These are phyloP conservation scores for Myriosclerotinia scirpicola DNA, from an alignment of 2,329 filamentous ascomycete species.

Conservation along the genomic window DNA sequence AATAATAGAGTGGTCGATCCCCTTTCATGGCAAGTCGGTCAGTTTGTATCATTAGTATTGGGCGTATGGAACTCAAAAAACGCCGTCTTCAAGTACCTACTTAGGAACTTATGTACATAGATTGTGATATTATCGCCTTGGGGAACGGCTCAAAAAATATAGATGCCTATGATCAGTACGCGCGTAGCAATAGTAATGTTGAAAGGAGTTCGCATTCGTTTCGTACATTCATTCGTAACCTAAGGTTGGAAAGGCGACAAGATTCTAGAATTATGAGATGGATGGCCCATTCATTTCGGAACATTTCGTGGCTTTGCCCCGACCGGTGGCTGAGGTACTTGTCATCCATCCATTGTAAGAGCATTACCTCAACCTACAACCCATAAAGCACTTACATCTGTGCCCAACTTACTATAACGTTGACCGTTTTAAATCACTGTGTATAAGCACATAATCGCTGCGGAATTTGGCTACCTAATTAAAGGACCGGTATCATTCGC, in stretches of 20 bases:
- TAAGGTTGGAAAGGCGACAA: too few species aligned
- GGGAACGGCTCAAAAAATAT: too few species aligned
- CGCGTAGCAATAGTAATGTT: constrained; percentile 3
- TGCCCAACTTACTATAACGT: not conserved
- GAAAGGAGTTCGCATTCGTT: constrained; percentile 13
- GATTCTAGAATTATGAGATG: not conserved
- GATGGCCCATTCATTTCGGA: constrained; percentile 6
- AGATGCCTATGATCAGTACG: not conserved
- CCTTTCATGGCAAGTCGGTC: not conserved
- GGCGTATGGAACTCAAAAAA: not conserved
- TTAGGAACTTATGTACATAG: too few species aligned
- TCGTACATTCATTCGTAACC: constrained; percentile 1
- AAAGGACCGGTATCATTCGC: constrained; percentile 11
- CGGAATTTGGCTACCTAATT: not conserved
- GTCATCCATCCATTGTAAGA: not conserved
- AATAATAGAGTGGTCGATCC: not conserved
- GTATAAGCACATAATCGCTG: constrained; percentile 17
- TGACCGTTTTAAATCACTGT: constrained; percentile 8
- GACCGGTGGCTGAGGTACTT: constrained; percentile 13
- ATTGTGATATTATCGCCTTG: not conserved
- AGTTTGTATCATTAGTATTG: not conserved
- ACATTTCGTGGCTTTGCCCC: constrained; percentile 14
- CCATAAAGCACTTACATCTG: not conserved
- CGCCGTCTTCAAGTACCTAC: not conserved
- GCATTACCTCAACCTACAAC: not conserved